A percentile compares a stretch with the other conserved stretches of the same genome.
These are phyloP conservation scores for Exophiala calicioides DNA, from an alignment of 2,329 filamentous ascomycete species.

Conservation along the genomic window DNA sequence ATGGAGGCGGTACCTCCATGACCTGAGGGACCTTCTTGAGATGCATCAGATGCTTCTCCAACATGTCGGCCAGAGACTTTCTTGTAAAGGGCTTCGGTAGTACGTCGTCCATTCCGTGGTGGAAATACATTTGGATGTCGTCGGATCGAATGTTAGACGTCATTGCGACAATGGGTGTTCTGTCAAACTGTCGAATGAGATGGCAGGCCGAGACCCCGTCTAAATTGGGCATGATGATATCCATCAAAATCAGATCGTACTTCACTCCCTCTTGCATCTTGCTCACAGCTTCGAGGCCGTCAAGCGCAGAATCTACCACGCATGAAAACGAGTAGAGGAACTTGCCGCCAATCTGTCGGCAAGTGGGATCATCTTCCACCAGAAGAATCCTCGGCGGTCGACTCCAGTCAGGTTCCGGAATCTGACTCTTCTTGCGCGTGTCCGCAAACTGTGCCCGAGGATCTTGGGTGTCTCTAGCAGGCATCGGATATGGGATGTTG, in stretches of 20 bases:
- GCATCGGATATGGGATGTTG: conserved; percentile 85
- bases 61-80: conserved; percentile 77
- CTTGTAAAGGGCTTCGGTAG: conserved; percentile 95
- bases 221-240: conserved; percentile 95
- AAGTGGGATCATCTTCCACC: conserved; percentile 78
- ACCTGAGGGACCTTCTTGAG: conserved; percentile 68
- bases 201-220: conserved; percentile 94
- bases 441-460: conserved; percentile 51
- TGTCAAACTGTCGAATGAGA: conserved; percentile 84
- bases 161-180: conserved; percentile 92
- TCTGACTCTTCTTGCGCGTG: conserved; percentile 61
- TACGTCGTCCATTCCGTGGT: conserved; percentile 97
- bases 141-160: conserved; percentile 97
- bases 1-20: conserved; percentile 51
- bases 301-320: conserved; percentile 66
- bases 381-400: conserved; percentile 77
- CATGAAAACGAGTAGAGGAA: conserved; percentile 67
- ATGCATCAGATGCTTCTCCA: conserved; percentile 86
- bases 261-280: conserved; percentile 70
- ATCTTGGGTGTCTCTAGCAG: conserved; percentile 41
- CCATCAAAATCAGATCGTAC: conserved; percentile 77
- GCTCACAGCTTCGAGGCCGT: conserved; percentile 88
- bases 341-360: conserved; percentile 66
- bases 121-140: conserved; percentile 95
- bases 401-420: conserved; percentile 65